Evolutionary conservation across 164 flowering plant genomes (phyloP), one percentile per base, ranked within the genome.

Genomic region (Tetrastigma voinierianum): DNA sequence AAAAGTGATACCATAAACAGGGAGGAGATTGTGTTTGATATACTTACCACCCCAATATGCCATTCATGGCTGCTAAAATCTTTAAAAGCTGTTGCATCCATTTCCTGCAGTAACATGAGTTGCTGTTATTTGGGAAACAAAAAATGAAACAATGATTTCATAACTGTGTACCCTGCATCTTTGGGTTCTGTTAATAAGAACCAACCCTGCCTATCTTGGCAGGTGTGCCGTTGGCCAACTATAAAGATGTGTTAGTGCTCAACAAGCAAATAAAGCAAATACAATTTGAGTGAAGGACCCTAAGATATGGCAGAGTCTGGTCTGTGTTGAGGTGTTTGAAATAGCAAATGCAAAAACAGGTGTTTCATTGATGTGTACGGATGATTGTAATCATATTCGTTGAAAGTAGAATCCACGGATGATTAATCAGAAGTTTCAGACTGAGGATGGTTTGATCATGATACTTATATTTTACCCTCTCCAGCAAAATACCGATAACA

Each of bases 11-110:
- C 24, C 25, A 8, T 13, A 16, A 14, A n/a, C 16, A 40, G 1
- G 19, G 2, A 40, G 20, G 10, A 24, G 11, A 43, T 48, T 44
- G 24, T 0, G 25, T 61, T 51, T 25, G 12, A 40, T 48, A 16
- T n/a, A 77, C 95, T 74, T 81, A 95, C 98, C 88, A 91, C 90
- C 2, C 92, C 97, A 71, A 95, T 89, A 72, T 95, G 91, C 98
- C 96, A 91, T 66, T 82, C 79, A 62, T 82, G 84, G 66, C 78
- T 67, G 20, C 75, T 80, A 65, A 95, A 83, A 44, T 81, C 82
- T 71, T 72, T 85, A 67, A 86, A 95, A 69, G 93, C 80, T 16
- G 74, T 80, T n/a, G 88, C 92, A 78, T 91, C 88, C 92, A 95
- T 83, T 85, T 91, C 96, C 98, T 95, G 93, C 62, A 76, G 46